phyloP scores from a whole-genome alignment of 225 moss, liverwort and hornwort genomes.

The Physcomitrium patens region DNA sequence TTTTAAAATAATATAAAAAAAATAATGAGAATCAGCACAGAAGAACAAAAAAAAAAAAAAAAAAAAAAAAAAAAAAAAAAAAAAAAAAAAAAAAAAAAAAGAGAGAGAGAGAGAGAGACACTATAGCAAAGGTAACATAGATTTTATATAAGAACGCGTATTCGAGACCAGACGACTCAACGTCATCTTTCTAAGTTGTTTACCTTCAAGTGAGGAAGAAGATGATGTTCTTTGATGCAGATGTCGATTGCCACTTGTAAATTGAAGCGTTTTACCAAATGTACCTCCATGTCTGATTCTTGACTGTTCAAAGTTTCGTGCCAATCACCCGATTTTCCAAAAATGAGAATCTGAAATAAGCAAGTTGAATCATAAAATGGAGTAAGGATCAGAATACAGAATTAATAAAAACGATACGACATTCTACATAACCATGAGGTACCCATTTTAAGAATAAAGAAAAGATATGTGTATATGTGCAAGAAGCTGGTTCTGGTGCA shows the following conservation, averaged over 20 bases:
- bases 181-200: constrained; percentile 6
- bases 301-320: constrained; percentile 65
- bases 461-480: not conserved
- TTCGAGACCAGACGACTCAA: constrained; percentile 4
- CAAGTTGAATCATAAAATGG: constrained; percentile 19
- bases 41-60: constrained; percentile 12
- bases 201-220: constrained; percentile 73
- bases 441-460: constrained; percentile 8
- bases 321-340: constrained; percentile 65
- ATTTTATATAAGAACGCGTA: not conserved
- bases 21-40: constrained; percentile 23
- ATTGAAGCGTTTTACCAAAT: constrained; percentile 75
- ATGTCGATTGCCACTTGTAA: constrained; percentile 72
- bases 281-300: constrained; percentile 71
- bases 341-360: constrained; percentile 69
- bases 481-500: not conserved
- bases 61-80: constrained; percentile 8
- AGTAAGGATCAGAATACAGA: constrained; percentile 26
- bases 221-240: constrained; percentile 54
- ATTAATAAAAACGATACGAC: constrained; percentile 3
- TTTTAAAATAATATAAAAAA: constrained; percentile 9
- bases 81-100: constrained; percentile 10
- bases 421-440: constrained; percentile 4
- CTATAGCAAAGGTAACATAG: constrained; percentile 4
- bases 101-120: too few relatives aligned